phyloP scores from a whole-genome alignment of 768 basidiomycete genomes.

The Boletus insuetus region DNA sequence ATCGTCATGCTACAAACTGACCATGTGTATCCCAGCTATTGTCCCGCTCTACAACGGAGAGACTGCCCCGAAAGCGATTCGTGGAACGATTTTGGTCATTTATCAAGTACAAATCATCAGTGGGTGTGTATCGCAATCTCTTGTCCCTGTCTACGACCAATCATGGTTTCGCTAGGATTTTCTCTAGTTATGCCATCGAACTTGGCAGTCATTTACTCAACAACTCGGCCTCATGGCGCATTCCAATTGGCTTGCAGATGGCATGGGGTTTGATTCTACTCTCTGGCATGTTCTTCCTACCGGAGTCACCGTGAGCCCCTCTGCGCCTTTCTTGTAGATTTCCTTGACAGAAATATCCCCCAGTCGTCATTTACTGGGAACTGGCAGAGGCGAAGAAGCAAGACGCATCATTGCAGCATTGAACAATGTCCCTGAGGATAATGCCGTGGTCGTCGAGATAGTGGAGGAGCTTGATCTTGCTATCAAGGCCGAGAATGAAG shows the following conservation, averaged over 20 bases:
- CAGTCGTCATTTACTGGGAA: slow-evolving; percentile 70
- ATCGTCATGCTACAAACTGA: slow-evolving; percentile 1
- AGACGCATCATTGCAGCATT: slow-evolving; percentile 60
- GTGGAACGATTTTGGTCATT: no score
- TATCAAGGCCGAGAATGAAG: slow-evolving; percentile 72
- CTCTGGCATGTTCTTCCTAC: slow-evolving; percentile 69
- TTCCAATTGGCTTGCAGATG: slow-evolving; percentile 74
- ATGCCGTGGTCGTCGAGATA: slow-evolving; percentile 55
- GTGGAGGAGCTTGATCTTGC: slow-evolving; percentile 64
- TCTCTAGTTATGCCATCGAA: slow-evolving; percentile 45
- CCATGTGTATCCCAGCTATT: slow-evolving; percentile 35
- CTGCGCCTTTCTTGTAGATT: background rate
- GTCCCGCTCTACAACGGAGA: slow-evolving; percentile 77
- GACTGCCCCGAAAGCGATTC: slow-evolving; percentile 20
- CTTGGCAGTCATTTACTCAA: slow-evolving; percentile 56
- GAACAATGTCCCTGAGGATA: slow-evolving; percentile 59
- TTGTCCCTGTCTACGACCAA: background rate
- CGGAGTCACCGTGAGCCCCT: slow-evolving; percentile 58
- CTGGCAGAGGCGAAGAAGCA: slow-evolving; percentile 50
- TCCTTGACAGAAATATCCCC: background rate
- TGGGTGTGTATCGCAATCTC: slow-evolving; percentile 42
- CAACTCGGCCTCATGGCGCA: slow-evolving; percentile 66
- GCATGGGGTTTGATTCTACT: slow-evolving; percentile 65
- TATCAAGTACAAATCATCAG: slow-evolving; percentile 54
- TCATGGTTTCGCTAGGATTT: slow-evolving; percentile 44